Evolutionary conservation across 805 yeast genomes (phyloP), one percentile per base, ranked within the genome.

Genomic region (Cyberlindnera meyerae): DNA sequence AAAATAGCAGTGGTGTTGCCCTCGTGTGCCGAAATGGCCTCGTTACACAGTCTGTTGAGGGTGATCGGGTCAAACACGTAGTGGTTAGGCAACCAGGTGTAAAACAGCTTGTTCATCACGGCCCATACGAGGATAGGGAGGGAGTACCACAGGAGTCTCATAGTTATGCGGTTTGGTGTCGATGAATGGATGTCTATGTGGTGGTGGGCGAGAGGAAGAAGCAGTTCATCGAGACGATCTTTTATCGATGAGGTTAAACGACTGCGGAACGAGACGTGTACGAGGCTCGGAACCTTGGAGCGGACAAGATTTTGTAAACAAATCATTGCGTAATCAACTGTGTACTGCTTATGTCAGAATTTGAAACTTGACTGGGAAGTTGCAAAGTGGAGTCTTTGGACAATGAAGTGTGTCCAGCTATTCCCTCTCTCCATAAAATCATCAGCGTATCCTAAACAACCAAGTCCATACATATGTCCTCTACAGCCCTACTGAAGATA

Each of bases 1-100:
- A 89, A 65, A 40, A 89, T 60, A 3, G 70, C 78, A 7, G 82
- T 76, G 24, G 84, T 70, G 48, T 81, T 72, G 1, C 69, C 71
- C 25, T 75, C 77, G 78, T 71, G 44, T 82, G 68, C 30, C 61
- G 63, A 9, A 62, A 84, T 57, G 5, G 75, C 79, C 20, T 68
- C 72, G 47, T 72, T 65, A 35, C 79, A 77, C 34, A 90, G 58
- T 35, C 58, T 55, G 53, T 78, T 82, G 42, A 90, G 61, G 6
- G 68, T 73, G 6, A 61, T 64, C 31, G 73, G 73, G 57, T 90
- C 93, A 56, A 90, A 90, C 29, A 79, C 68, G 61, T 73, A 90
- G 52, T 71, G 65, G 12, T 54, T 51, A 24, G 95, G 95, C 37
- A 89, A 71, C 83, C 87, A 82, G 16, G 75, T 68, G 51, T 64